Evolutionary conservation across 202 grass and related monocot genomes (phyloP), one percentile per base, ranked within the genome.

Genomic region (Sporobolus alterniflorus): DNA sequence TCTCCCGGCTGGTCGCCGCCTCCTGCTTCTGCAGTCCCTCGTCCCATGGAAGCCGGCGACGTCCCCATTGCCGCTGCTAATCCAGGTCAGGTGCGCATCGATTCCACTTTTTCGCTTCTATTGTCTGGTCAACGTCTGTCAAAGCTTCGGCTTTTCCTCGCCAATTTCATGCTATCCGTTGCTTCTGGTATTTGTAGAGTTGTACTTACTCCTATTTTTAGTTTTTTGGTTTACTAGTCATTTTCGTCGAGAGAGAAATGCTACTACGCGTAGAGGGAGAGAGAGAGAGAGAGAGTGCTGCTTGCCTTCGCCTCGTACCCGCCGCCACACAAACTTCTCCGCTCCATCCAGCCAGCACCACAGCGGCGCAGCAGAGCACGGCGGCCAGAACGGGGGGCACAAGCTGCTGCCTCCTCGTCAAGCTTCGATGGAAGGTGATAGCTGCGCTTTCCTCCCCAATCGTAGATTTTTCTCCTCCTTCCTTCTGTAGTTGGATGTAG

Each of bases 271-370:
- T 39, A 39, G 36, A 39, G 36, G 36, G 7, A 39, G 36, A 2
- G 7, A 39, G 7, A 39, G 90, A 89, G 86, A 90, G 11, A 44
- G 12, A 44, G 9, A 44, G 42, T 11, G 42, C 11, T 2, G 42
- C 5, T 9, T 44, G 9, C 42, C 11, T 11, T 12, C 42, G 9
- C 0, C 9, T 9, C 8, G 42, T 9, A 12, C 42, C 42, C 42
- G 42, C 42, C 42, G 5, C 42, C 42, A 11, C 42, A 9, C 42
- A 40, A 3, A 40, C 39, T 48, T 15, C 13, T 48, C 46, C 48
- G 7, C 36, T 39, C 36, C 6, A 39, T 39, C 36, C 36, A 51
- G 48, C 13, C 48, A 51, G 48, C 48, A 21, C 48, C 16, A 6
- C 48, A 51, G 48, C 48, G 7, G 3, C 39, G 46, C 46, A 48